Evolutionary conservation across 768 basidiomycete species (phyloP).

Genomic region (Collybia nuda): DNA sequence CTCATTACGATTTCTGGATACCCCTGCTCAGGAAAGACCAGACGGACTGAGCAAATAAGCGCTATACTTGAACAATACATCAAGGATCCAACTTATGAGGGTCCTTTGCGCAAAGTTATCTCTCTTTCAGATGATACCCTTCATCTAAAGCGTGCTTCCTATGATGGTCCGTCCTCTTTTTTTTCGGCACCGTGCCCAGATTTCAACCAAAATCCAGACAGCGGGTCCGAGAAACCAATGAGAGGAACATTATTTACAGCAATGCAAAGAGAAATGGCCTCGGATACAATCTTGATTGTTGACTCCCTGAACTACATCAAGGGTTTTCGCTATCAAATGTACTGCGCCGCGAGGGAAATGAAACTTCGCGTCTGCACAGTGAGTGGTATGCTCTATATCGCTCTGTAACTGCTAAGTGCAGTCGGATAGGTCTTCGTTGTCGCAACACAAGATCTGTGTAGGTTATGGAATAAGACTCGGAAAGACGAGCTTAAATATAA

Average conservation of each 20-base stretch:
- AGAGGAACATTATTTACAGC: conserved; percentile 82
- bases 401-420: conserved; percentile 1
- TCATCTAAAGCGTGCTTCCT: conserved; percentile 60
- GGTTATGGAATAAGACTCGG: conserved; percentile 68
- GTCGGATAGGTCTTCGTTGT: conserved; percentile 68
- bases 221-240: conserved; percentile 84
- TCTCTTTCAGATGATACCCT: conserved; percentile 77
- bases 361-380: conserved; percentile 88
- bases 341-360: conserved; percentile 90
- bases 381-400: conserved; percentile 20
- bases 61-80: conserved; percentile 54
- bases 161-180: conserved; percentile 58
- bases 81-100: conserved; percentile 47
- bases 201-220: conserved; percentile 44
- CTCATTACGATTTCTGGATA: conserved; percentile 87
- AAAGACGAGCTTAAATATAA: conserved; percentile 52
- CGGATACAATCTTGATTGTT: conserved; percentile 80
- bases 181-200: not conserved
- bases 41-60: conserved; percentile 65
- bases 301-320: conserved; percentile 98
- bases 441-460: conserved; percentile 72
- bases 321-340: conserved; percentile 97
- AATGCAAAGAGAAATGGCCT: conserved; percentile 69
- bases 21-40: conserved; percentile 86
- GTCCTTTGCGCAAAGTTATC: conserved; percentile 42